Percentiles rank a stretch among this genome's conserved stretches.
Evolutionary conservation across 1,284 basidiomycete genomes (phyloP).

Genomic region (Kalmanozyma brasiliensis): DNA sequence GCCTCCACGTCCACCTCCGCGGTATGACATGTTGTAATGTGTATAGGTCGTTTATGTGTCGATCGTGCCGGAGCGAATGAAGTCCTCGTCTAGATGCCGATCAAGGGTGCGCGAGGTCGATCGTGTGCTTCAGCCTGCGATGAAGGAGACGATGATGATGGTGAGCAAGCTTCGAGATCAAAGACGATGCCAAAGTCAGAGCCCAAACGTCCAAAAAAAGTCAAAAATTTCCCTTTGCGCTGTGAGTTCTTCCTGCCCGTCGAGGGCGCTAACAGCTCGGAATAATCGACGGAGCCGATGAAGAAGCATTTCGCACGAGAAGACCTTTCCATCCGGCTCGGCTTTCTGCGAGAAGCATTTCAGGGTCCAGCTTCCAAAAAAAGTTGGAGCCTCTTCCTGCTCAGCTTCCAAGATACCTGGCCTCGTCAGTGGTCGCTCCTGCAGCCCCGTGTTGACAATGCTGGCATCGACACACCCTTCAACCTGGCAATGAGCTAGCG

Average conservation of each 20-base stretch:
- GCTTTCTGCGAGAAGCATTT: background rate
- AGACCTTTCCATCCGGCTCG: background rate
- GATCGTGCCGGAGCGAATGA: background rate
- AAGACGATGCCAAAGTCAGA: background rate
- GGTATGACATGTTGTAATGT: constrained; percentile 60
- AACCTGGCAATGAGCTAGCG: background rate
- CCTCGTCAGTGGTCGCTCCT: no score
- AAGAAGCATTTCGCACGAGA: background rate
- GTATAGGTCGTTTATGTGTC: constrained; percentile 5
- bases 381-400: background rate
- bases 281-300: constrained; percentile 25
- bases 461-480: background rate
- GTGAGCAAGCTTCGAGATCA: constrained; percentile 5
- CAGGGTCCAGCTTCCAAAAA: constrained; percentile 16
- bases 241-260: constrained; percentile 15
- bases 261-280: constrained; percentile 1
- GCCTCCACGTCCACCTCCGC: constrained; percentile 56
- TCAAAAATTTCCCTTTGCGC: constrained; percentile 38
- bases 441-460: background rate
- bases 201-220: constrained; percentile 33
- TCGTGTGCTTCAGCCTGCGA: no score
- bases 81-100: background rate
- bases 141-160: constrained; percentile 19
- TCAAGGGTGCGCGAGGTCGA: background rate
- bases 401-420: background rate